Conservation (phyloP, 2,329 filamentous ascomycete genomes). For the Pseudohalonectria lignicola region DNA sequence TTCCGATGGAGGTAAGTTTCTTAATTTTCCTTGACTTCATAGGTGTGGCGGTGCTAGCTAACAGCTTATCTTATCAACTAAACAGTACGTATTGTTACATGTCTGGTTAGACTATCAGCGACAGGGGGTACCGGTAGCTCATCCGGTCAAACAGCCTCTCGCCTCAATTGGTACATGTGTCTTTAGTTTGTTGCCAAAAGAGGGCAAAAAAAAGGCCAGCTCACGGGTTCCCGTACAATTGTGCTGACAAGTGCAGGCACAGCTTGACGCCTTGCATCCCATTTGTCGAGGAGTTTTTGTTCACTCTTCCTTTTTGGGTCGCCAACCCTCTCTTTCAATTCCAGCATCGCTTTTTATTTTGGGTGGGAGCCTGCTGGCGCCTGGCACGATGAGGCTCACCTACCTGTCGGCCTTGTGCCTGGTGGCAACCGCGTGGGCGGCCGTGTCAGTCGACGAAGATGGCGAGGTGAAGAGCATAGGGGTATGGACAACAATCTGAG, state of each 20-base stretch:
- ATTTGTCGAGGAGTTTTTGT: background rate
- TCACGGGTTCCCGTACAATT: conserved; percentile 1
- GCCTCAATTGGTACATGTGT: background rate
- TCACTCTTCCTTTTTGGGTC: background rate
- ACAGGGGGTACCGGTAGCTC: too few relatives aligned
- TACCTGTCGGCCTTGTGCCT: conserved; percentile 35
- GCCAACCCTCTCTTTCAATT: conserved; percentile 1
- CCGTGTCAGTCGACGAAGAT: conserved; percentile 35
- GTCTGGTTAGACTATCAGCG: too few relatives aligned
- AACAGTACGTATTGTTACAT: too few relatives aligned
- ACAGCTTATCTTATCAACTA: background rate
- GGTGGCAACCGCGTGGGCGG: conserved; percentile 33
- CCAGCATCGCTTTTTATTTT: too few relatives aligned
- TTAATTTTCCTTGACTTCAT: too few relatives aligned
- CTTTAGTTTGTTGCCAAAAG: background rate
- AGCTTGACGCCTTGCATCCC: background rate
- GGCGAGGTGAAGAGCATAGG: conserved; percentile 37
- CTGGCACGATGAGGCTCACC: conserved; percentile 29
- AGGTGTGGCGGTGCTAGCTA: background rate
- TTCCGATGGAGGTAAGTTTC: too few relatives aligned
- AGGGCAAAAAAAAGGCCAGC: conserved; percentile 11
- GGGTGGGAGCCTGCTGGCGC: background rate
- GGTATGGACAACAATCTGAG: conserved; percentile 20
- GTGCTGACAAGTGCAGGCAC: background rate
- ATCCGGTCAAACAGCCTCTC: too few relatives aligned